Conservation (phyloP, 768 basidiomycete species). For the Xerocomus brunneocitrinus region DNA sequence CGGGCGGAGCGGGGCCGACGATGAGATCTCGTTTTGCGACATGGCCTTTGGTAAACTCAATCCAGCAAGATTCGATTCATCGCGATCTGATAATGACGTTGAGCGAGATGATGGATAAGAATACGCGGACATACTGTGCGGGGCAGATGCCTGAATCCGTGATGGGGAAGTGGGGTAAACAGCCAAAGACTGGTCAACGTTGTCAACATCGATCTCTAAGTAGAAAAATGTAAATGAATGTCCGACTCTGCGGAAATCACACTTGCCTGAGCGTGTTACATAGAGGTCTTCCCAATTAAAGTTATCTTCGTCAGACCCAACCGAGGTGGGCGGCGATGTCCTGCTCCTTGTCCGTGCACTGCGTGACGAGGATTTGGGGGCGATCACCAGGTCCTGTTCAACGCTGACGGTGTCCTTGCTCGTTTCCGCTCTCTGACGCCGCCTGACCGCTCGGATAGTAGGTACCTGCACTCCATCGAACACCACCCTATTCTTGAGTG, state of each 20-base stretch:
- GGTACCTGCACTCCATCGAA: constrained; percentile 32
- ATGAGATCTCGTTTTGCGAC: constrained; percentile 11
- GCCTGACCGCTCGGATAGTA: constrained; percentile 13
- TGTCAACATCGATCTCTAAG: constrained; percentile 23
- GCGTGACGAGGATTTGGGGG: neutral
- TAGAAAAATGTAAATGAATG: neutral
- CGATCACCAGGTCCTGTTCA: neutral
- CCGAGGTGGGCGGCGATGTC: constrained; percentile 1
- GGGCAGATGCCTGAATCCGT: neutral
- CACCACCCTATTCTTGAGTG: constrained; percentile 16
- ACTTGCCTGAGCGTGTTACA: constrained; percentile 20
- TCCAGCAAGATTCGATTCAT: neutral
- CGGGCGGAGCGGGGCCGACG: constrained; percentile 4
- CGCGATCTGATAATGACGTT: neutral
- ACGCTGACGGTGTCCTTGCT: neutral
- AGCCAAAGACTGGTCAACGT: constrained; percentile 21
- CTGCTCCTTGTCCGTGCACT: neutral
- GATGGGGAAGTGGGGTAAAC: constrained; percentile 9
- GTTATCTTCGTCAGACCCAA: constrained; percentile 19
- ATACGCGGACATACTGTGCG: constrained; percentile 8
- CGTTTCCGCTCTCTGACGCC: constrained; percentile 4
- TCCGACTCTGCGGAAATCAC: neutral
- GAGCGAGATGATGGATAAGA: neutral
- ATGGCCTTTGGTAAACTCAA: neutral
- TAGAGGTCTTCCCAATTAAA: constrained; percentile 31